A percentile compares a stretch with the other conserved stretches of the same genome.
These are phyloP conservation scores for Leptomonas seymouri DNA, from an alignment of 208 protist genomes.

Conservation along the genomic window DNA sequence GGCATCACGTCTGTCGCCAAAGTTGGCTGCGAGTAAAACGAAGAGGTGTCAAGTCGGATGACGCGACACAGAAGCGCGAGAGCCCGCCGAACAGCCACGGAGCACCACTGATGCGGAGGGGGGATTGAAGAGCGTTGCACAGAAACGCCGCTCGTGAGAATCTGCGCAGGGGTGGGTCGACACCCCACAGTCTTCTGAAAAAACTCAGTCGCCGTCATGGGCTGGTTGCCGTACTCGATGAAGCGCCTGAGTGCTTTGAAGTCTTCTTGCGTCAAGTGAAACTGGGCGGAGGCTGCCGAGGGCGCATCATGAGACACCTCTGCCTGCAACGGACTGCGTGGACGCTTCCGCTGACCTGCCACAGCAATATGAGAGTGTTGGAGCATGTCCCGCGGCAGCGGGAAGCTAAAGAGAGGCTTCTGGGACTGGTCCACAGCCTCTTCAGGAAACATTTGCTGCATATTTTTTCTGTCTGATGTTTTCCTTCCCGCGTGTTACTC, in stretches of 20 bases:
- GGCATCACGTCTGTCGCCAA: neutral
- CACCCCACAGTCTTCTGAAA: neutral
- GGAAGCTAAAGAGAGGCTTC: constrained; percentile 26
- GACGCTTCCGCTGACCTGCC: constrained; percentile 4
- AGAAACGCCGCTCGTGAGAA: neutral
- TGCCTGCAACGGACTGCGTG: constrained; percentile 1
- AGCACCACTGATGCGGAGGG: constrained; percentile 21
- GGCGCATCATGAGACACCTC: too few relatives aligned
- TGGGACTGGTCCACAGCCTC: neutral
- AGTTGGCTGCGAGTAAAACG: constrained; percentile 27
- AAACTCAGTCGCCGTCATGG: neutral
- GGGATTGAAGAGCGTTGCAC: neutral
- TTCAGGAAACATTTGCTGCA: constrained; percentile 31
- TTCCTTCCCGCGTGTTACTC: too few relatives aligned
- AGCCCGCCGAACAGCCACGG: constrained; percentile 36
- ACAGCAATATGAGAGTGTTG: neutral
- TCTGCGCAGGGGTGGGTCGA: constrained; percentile 1
- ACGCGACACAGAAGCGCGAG: constrained; percentile 63
- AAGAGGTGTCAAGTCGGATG: constrained; percentile 41
- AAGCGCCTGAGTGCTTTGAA: constrained; percentile 11
- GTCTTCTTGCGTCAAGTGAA: constrained; percentile 15
- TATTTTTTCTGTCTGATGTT: neutral
- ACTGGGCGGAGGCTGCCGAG: neutral
- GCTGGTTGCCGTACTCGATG: constrained; percentile 31
- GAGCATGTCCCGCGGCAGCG: constrained; percentile 6